Evolutionary conservation across 148 eudicot species (phyloP).

Genomic region (Cornus suecica): DNA sequence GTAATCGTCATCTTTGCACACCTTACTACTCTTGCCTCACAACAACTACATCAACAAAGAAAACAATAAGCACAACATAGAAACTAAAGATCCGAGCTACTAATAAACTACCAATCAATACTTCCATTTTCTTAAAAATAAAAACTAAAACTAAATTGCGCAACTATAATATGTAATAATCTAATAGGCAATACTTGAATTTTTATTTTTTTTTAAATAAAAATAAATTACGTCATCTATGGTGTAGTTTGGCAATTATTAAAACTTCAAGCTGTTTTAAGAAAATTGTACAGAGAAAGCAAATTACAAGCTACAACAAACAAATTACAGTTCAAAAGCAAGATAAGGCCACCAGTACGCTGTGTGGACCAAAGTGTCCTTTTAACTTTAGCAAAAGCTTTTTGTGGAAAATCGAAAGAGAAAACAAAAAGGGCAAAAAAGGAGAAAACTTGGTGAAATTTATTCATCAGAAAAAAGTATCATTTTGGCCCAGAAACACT

Average conservation of each 20-base stretch:
- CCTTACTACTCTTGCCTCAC: slow-evolving; percentile 15
- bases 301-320: neutral
- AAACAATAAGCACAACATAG: neutral
- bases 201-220: too few relatives aligned
- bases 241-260: neutral
- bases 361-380: neutral
- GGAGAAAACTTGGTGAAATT: neutral
- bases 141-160: too few relatives aligned
- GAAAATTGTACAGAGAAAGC: neutral
- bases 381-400: neutral
- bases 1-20: slow-evolving; percentile 64
- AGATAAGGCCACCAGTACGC: neutral
- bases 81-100: neutral
- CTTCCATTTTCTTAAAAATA: too few relatives aligned
- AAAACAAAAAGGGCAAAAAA: neutral
- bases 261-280: neutral
- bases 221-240: too few relatives aligned
- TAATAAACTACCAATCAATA: too few relatives aligned
- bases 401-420: too few relatives aligned
- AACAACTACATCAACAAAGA: slow-evolving; percentile 21
- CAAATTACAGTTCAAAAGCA: neutral
- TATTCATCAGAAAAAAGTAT: neutral
- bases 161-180: too few relatives aligned
- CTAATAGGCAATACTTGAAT: too few relatives aligned
- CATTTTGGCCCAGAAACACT: neutral